These are phyloP conservation scores for Macadamia tetraphylla DNA, from an alignment of 164 flowering plant genomes.

Conservation along the genomic window DNA sequence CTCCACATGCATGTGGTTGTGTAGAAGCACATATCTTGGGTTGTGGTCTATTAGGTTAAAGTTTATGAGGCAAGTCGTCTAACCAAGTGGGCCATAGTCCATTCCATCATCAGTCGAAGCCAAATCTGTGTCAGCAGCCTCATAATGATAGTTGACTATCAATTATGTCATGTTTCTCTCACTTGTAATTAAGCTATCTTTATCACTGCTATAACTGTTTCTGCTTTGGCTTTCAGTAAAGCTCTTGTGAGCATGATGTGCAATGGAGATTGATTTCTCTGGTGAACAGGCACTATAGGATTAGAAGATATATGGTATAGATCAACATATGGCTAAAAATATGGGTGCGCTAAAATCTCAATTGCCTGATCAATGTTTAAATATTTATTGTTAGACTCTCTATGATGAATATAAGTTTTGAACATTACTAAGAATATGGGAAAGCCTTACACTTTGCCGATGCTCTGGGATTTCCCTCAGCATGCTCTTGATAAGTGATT, in stretches of 20 bases:
- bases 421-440: not conserved
- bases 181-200: conserved; percentile 58
- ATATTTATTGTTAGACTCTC: conserved; percentile 17
- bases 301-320: conserved; percentile 50
- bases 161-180: conserved; percentile 38
- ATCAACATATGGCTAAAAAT: conserved; percentile 79
- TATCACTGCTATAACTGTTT: conserved; percentile 76
- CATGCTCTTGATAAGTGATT: conserved; percentile 91
- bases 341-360: conserved; percentile 84
- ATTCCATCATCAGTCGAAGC: conserved; percentile 45
- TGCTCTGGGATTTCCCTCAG: conserved; percentile 94
- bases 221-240: conserved; percentile 84
- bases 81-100: conserved; percentile 17
- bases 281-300: conserved; percentile 36
- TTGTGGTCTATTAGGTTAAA: no score
- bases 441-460: conserved; percentile 71
- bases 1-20: no score
- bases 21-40: no score
- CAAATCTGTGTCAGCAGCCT: conserved; percentile 41
- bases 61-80: no score
- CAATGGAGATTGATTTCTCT: no score
- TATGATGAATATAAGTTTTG: not conserved
- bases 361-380: no score
- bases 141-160: conserved; percentile 35
- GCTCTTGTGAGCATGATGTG: conserved; percentile 38